These are phyloP conservation scores for Vicia faba DNA, from an alignment of 306 rosid genomes.

Conservation along the genomic window DNA sequence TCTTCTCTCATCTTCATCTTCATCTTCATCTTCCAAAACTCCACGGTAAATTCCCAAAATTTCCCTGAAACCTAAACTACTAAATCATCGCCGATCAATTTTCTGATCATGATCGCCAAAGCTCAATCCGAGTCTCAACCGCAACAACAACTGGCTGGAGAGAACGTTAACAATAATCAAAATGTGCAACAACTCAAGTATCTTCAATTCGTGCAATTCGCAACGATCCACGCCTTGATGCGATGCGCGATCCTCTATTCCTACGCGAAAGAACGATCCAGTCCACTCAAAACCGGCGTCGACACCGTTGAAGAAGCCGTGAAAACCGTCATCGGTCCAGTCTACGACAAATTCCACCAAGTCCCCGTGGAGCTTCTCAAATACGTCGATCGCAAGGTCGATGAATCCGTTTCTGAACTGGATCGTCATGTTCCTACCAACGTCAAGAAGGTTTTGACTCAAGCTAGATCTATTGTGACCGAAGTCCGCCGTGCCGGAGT, in stretches of 20 bases:
- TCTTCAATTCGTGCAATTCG: slow-evolving; percentile 51
- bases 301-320: too few species aligned
- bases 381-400: slow-evolving; percentile 63
- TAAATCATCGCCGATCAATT: neutral
- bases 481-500: slow-evolving; percentile 71
- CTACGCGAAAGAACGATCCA: too few species aligned
- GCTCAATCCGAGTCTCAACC: neutral
- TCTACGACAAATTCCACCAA: too few species aligned
- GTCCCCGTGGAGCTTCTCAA: too few species aligned
- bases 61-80: too few species aligned
- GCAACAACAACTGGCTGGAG: slow-evolving; percentile 9
- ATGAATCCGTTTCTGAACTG: slow-evolving; percentile 59
- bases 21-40: too few species aligned
- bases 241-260: slow-evolving; percentile 40
- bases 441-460: slow-evolving; percentile 70
- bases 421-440: slow-evolving; percentile 67
- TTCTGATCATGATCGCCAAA: slow-evolving; percentile 28
- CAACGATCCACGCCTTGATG: slow-evolving; percentile 41
- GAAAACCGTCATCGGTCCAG: too few species aligned
- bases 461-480: slow-evolving; percentile 55
- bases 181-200: slow-evolving; percentile 40
- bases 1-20: too few species aligned
- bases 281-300: too few species aligned
- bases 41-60: too few species aligned
- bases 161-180: neutral